These are phyloP conservation scores for Byssochlamys sp. DNA, from an alignment of 2,329 filamentous ascomycete species.

Conservation along the genomic window DNA sequence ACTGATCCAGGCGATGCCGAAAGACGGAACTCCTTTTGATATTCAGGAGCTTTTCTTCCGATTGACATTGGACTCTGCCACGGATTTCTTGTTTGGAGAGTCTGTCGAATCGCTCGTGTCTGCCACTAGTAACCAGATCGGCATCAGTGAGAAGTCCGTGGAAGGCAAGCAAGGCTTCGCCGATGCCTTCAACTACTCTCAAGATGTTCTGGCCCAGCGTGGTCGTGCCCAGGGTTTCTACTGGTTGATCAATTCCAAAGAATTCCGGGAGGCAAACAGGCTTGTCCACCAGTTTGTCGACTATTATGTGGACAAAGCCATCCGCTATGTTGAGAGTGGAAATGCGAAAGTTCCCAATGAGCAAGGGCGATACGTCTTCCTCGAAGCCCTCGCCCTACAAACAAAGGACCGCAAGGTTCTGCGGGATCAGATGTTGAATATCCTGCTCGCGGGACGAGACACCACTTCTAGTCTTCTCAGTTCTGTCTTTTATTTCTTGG, in stretches of 20 bases:
- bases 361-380: conserved; percentile 38
- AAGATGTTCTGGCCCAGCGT: conserved; percentile 15
- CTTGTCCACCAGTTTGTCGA: conserved; percentile 37
- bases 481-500: conserved; percentile 37
- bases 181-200: neutral
- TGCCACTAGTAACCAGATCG: neutral
- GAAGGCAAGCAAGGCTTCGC: neutral
- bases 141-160: neutral
- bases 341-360: conserved; percentile 15
- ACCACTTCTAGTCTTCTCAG: conserved; percentile 42
- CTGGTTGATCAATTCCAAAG: conserved; percentile 20
- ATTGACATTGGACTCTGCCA: conserved; percentile 58
- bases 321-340: conserved; percentile 23
- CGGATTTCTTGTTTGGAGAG: conserved; percentile 57
- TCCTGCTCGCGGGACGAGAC: conserved; percentile 46
- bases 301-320: conserved; percentile 34
- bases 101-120: conserved; percentile 1
- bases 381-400: conserved; percentile 38
- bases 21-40: conserved; percentile 47
- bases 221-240: conserved; percentile 16
- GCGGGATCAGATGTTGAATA: conserved; percentile 42
- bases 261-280: conserved; percentile 24
- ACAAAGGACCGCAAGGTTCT: conserved; percentile 40
- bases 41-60: conserved; percentile 55
- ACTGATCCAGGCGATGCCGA: conserved; percentile 51